Evolutionary conservation across 805 yeast genomes (phyloP), one percentile per base, ranked within the genome.

Genomic region (Cyberlindnera mycetangii): DNA sequence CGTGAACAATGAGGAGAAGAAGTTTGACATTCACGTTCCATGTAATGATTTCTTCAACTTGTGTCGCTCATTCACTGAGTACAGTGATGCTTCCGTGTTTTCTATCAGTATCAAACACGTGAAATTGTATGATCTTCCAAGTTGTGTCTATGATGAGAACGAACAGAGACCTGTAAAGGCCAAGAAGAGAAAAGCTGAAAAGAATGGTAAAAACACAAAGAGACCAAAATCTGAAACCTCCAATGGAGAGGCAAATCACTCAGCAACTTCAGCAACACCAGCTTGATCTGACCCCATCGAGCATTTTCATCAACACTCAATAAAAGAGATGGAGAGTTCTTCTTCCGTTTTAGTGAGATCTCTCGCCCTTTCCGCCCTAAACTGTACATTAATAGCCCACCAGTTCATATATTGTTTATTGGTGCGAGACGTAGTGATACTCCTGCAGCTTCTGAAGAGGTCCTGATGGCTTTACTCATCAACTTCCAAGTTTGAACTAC

Each of bases 31-130:
- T 45, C 95, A 85, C 56, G 77, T 81, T 51, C 96, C 96, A 16
- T 90, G 98, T 61, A 76, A 87, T 17, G 98, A 93, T 49, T 93
- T 92, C 62, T 89, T 78, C 67, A 81, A 76, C 34, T 66, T 88
- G 7, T 88, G 97, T 65, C 81, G 87, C 51, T 74, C 79, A 27
- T 87, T 92, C 80, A 72, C 73, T 31, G 93, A 78, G 56, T 77
- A 84, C 52, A 83, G 79, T 42, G 76, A 79, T 35, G 64, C 73
- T 9, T 73, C 81, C 49, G 68, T 58, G 14, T 70, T 57, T 56
- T 70, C 80, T 19, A 70, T 92, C 49, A 72, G 77, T 44, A 80
- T 89, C 55, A 83, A 81, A 59, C 86, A 80, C 56, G 88, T 85
- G 39, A 85, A 87, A 56, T 64, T 84, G 34, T 76, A 83, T 66